Conservation (phyloP, 345 rosid species). For the Geranium rotundifolium region DNA sequence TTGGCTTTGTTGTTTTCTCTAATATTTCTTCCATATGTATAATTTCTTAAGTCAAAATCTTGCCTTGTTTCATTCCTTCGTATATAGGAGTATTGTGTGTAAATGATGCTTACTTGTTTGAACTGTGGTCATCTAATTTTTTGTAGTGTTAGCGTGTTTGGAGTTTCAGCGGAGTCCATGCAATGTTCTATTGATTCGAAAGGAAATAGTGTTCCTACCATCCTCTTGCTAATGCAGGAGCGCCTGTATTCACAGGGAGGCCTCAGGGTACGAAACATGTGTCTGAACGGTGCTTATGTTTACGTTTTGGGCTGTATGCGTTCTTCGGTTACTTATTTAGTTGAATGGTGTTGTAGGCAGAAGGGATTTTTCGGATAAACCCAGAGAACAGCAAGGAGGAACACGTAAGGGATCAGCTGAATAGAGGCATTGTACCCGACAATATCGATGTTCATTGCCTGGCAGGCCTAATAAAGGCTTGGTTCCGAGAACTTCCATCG, state of each 20-base stretch:
- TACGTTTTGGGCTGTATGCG: background rate
- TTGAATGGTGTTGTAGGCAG: conserved; percentile 40
- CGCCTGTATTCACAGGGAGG: conserved; percentile 67
- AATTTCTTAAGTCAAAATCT: too few species aligned
- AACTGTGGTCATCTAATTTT: conserved; percentile 8
- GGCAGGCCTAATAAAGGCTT: conserved; percentile 94
- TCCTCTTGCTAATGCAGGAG: conserved; percentile 86
- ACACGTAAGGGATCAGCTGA: conserved; percentile 78
- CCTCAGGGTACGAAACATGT: conserved; percentile 44
- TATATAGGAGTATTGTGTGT: background rate
- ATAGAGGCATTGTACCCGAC: conserved; percentile 80
- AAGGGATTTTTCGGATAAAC: conserved; percentile 91
- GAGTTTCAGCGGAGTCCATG: conserved; percentile 97
- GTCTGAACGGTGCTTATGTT: background rate
- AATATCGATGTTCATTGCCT: conserved; percentile 83
- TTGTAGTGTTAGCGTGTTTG: conserved; percentile 84
- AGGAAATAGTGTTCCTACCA: conserved; percentile 90
- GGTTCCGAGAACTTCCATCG: conserved; percentile 94
- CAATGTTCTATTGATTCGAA: conserved; percentile 67
- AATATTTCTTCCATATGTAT: too few species aligned
- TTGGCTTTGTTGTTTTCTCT: too few species aligned
- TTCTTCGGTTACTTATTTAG: background rate
- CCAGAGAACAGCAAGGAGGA: conserved; percentile 95
- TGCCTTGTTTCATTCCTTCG: background rate
- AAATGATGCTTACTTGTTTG: conserved; percentile 1